Base-by-base conservation (phyloP, 1,284 basidiomycete species). In the Austroboletus niveus region DNA sequence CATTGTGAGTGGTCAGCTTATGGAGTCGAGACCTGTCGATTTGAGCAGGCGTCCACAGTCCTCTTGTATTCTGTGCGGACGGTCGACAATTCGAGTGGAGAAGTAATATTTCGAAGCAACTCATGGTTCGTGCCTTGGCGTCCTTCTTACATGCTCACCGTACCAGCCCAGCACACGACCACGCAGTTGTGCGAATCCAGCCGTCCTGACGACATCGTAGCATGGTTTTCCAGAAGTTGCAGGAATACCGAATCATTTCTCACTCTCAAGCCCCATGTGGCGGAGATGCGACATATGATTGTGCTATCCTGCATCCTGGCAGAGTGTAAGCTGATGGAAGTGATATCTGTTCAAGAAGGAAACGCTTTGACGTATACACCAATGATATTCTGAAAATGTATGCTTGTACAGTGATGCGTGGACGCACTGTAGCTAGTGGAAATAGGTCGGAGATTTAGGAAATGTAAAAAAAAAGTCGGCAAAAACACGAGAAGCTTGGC, bases 301-400 rank as follows among this genome's bases (percentile, higher is more conserved):
- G 63, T 65, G 7, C 39, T 65, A 29, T 56, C 60, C 42, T 63
- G 60, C 29, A 22, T 65, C 36, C 34, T 61, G 58, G 60, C 46
- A 12, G 60, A 45, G 22, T 48, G 59, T 12, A 59, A 49, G 24
- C 47, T 52, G 8, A 17, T 14, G 15, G 55, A 47, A 20, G 32
- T 40, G 5, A 29, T 34, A 15, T 24, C 44, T 10, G 17, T 24
- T 17, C 32, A 31, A 9, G 45, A 47, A 8, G 17, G 30, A 43
- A 47, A 22, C 27, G 31, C 31, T 10, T 8, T 47, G 10, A 40
- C 49, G 32, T 17, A 49, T 41, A 46, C 35, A 17, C 9, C 27
- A 11, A 0, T 45, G n/a, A 32, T 39, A 20, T 41, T 57, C 43
- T 60, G 38, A 45, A 8, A 14, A n/a, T 8, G n/a, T 11, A 35